A percentile compares a stretch with the other conserved stretches of the same genome.
These are phyloP conservation scores for Diaporthe vexans DNA, from an alignment of 2,329 filamentous ascomycete species.

Conservation along the genomic window DNA sequence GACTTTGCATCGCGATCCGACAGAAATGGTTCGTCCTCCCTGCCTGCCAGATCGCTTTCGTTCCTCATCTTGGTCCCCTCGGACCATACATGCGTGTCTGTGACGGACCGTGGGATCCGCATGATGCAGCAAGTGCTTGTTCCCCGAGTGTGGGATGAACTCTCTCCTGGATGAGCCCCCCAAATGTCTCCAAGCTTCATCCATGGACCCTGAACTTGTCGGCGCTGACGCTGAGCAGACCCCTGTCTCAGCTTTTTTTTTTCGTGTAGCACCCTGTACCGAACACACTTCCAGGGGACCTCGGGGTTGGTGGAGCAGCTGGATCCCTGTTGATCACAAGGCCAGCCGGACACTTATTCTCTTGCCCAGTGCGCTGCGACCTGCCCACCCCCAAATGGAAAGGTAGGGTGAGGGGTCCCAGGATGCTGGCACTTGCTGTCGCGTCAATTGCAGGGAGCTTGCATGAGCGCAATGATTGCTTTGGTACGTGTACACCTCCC, in stretches of 20 bases:
- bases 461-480: slow-evolving; percentile 10
- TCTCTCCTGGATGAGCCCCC: neutral
- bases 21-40: slow-evolving; percentile 5
- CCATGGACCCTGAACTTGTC: neutral
- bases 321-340: slow-evolving; percentile 25
- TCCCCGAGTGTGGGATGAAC: slow-evolving; percentile 24
- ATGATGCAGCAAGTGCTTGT: slow-evolving; percentile 22
- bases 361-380: no score
- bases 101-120: slow-evolving; percentile 15
- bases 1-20: neutral
- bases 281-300: neutral
- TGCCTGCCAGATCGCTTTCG: slow-evolving; percentile 13
- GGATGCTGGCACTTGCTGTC: no score
- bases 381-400: neutral
- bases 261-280: no score
- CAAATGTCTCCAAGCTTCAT: slow-evolving; percentile 11
- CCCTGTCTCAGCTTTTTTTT: neutral
- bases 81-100: neutral
- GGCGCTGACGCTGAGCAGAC: slow-evolving; percentile 3
- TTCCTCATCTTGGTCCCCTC: neutral
- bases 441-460: slow-evolving; percentile 19
- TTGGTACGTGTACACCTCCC: neutral
- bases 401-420: neutral
- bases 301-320: neutral
- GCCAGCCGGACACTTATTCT: neutral